A percentile compares a stretch with the other conserved stretches of the same genome.
Evolutionary conservation across 2,329 filamentous ascomycete genomes (phyloP).

Genomic region (Coniochaeta sp.): DNA sequence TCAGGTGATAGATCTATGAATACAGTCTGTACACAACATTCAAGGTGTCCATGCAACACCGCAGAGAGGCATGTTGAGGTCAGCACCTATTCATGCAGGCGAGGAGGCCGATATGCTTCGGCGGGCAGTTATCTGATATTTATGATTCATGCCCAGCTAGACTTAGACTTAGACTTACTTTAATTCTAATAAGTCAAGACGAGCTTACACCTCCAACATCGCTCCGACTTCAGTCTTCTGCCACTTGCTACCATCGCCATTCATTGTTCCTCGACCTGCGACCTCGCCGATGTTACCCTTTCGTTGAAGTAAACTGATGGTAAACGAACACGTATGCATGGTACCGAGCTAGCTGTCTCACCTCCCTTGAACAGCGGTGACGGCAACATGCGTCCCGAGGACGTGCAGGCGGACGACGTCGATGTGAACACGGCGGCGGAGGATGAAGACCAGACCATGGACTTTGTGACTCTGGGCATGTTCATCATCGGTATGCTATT

Average conservation of each 20-base stretch:
- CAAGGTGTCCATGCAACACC: neutral
- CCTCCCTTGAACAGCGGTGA: neutral
- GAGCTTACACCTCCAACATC: neutral
- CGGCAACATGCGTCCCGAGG: conserved; percentile 13
- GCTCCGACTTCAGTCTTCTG: neutral
- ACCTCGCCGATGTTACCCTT: neutral
- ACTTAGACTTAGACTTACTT: too few relatives aligned
- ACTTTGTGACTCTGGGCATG: conserved; percentile 67
- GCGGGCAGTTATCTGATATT: neutral
- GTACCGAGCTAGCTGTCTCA: neutral
- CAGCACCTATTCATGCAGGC: neutral
- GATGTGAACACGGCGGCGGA: conserved; percentile 13
- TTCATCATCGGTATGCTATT: conserved; percentile 61
- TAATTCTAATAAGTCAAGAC: neutral
- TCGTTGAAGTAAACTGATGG: neutral
- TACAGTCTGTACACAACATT: neutral
- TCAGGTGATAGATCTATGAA: neutral
- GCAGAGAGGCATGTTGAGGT: neutral
- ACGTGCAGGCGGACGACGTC: conserved; percentile 9
- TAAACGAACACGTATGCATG: neutral
- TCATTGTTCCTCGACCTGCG: neutral
- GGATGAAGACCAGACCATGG: conserved; percentile 34
- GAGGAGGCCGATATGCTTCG: neutral
- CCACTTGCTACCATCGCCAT: neutral
- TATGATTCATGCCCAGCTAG: neutral